Base-by-base conservation (phyloP, 768 basidiomycete genomes). In the Termitomyces sp. region DNA sequence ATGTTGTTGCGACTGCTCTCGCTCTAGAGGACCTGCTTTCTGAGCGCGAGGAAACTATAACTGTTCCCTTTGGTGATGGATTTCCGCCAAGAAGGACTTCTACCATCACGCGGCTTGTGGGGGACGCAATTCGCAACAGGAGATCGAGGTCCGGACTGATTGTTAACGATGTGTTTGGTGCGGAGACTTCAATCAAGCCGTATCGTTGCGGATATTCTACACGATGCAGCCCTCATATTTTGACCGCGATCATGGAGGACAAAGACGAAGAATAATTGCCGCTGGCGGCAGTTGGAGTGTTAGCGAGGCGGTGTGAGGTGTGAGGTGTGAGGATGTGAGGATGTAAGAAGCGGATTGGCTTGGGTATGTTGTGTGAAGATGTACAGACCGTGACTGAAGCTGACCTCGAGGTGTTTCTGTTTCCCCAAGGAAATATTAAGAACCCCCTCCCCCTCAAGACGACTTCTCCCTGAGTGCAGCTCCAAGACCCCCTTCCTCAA, bases 41-140 rank as follows among this genome's bases (percentile, higher is more conserved):
- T 10, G 22, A 21, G 15, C 26, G 12, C 6, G 49, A 51, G 4
- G 46, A 42, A 19, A 12, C 30, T 32, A 10, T 10, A 9, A 6
- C 12, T 9, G 12, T 50, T 0, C 48, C 24, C 1, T 50, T 58
- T 0, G 57, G 57, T 4, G 34, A 54, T 9, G 48, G 40, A 1
- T 35, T 45, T 6, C 53, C 53, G 4, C 57, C 43, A 9, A 54
- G 37, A 17, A 46, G 57, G 47, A 12, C 35, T 8, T 34, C 48
- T 17, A 58, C 57, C 12, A 51, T 58, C 12, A 54, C 53, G 17
- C 28, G 51, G 26, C 26, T 47, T 21, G 56, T 57, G 14, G 56
- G 56, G 11, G 26, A 32, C 6, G 56, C 51, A 19, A 57, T 57
- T 17, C 32, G 45, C 15, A 5, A 21, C 3, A 53, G 51, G 28